Base-by-base conservation (phyloP, 2,329 filamentous ascomycete genomes). In the Sporothrix mexicana region DNA sequence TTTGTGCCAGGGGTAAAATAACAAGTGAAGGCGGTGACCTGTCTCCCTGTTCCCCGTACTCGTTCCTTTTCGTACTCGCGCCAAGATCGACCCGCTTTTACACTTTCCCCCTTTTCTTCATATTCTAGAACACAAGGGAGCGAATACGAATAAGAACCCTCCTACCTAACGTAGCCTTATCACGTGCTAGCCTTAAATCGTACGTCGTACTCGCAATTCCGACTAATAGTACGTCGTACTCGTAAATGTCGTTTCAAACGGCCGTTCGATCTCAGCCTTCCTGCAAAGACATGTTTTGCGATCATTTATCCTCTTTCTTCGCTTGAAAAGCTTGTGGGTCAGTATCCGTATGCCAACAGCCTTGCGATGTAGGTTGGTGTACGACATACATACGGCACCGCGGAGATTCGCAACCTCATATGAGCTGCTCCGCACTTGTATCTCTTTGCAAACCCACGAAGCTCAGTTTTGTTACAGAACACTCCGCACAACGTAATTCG, bases 71-170 rank as follows among this genome's bases (percentile, higher is more conserved):
- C 68, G 68, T 70, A 70, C 68, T 70, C 68, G 68, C 53, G 53
- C 41, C 20, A n/a, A 3, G 36, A 25, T 10, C 13, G 68, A 49
- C 68, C 68, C 68, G 45, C 53, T 70, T 61, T 59, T 70, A 13
- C 36, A 43, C 47, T 49, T 20, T 45, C 49, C 30, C 49, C 41
- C 49, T 17, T 51, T 69, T 23, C 41, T 51, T 41, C 61, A 17
- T 13, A 69, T 70, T 70, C 66, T 62, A 47, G 69, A 62, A 62
- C 69, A 36, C 36, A 17, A 64, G 13, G 51, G 61, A 71, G 43
- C 75, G 75, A 76, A 75, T 76, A 75, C 74, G 74, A 76, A 74
- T 75, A 75, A 75, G 74, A 75, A 66, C 3, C n/a, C 10, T 57
- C 67, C 51, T 45, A 17, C n/a, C 15, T 43, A 43, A 66, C 13